Evolutionary conservation across 352 stramenopile genomes (phyloP).

Genomic region (Pythium diclinum): DNA sequence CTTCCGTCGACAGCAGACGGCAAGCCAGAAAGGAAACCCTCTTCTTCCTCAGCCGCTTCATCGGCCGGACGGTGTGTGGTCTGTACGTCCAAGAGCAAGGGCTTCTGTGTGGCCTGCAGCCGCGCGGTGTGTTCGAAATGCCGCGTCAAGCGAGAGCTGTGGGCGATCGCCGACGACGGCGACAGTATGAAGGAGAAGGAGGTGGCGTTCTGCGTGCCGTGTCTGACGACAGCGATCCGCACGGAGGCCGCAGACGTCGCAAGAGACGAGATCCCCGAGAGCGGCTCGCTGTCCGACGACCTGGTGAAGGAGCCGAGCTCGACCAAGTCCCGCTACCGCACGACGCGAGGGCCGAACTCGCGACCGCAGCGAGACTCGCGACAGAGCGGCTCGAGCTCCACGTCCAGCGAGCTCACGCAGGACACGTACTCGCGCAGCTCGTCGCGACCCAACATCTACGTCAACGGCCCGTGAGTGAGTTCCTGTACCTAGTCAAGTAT

Average conservation of each 20-base stretch:
- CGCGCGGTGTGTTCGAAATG: conserved; percentile 22
- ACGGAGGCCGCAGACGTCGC: conserved; percentile 13
- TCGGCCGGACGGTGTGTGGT: conserved; percentile 13
- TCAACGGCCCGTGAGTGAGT: conserved; percentile 4
- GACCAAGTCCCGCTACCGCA: conserved; percentile 4
- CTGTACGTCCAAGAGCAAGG: conserved; percentile 26
- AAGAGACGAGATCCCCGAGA: conserved; percentile 19
- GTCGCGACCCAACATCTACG: conserved; percentile 18
- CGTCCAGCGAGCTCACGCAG: conserved; percentile 27
- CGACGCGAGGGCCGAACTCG: neutral
- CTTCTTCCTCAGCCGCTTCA: neutral
- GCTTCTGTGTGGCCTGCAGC: conserved; percentile 17
- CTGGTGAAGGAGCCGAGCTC: conserved; percentile 14
- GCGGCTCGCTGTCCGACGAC: neutral
- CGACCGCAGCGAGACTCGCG: conserved; percentile 5
- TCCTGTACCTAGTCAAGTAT: neutral
- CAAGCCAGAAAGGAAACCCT: neutral
- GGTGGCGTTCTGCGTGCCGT: conserved; percentile 23
- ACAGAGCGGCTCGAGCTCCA: conserved; percentile 20
- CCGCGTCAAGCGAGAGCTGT: conserved; percentile 22
- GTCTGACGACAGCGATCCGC: conserved; percentile 19
- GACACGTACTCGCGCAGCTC: conserved; percentile 24
- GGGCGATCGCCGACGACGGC: neutral
- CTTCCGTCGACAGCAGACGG: neutral
- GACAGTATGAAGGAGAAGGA: conserved; percentile 9